A percentile compares a stretch with the other conserved stretches of the same genome.
Evolutionary conservation across 1,139 yeast genomes (phyloP).

Genomic region (Sugiyamaella pinicola): DNA sequence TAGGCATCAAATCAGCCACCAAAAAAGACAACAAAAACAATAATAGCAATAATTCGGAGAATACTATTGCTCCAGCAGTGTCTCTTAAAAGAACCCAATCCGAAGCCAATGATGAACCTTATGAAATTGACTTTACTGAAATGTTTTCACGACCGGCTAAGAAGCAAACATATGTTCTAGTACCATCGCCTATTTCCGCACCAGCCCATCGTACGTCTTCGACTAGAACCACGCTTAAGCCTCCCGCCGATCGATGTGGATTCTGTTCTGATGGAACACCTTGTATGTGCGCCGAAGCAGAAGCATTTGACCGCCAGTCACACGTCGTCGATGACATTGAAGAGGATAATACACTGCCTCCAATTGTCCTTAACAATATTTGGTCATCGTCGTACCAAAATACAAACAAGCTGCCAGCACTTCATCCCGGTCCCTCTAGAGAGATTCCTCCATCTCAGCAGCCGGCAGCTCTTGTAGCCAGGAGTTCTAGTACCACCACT

Average conservation of each 20-base stretch:
- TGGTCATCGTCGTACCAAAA: conserved; percentile 18
- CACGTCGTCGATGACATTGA: conserved; percentile 22
- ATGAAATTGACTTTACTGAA: conserved; percentile 41
- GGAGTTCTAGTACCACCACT: background rate
- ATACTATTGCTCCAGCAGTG: background rate
- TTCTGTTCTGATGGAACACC: conserved; percentile 92
- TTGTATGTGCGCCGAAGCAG: conserved; percentile 78
- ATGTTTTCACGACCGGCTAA: conserved; percentile 30
- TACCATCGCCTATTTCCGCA: conserved; percentile 9
- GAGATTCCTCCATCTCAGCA: conserved; percentile 16
- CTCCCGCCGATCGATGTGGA: conserved; percentile 79
- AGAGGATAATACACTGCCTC: conserved; percentile 32
- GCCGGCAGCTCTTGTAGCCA: background rate
- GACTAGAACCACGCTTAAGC: background rate
- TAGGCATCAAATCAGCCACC: conserved; percentile 46
- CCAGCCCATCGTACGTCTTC: conserved; percentile 12
- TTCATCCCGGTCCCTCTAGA: conserved; percentile 50
- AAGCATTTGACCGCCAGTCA: conserved; percentile 36
- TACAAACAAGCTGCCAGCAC: conserved; percentile 51
- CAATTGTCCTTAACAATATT: conserved; percentile 26
- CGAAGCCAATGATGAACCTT: conserved; percentile 27
- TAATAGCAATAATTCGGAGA: background rate
- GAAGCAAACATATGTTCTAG: conserved; percentile 8
- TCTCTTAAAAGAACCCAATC: conserved; percentile 9
- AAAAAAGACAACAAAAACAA: background rate